phyloP scores from a whole-genome alignment of 352 stramenopile genomes.

The Phytophthora chlamydospora region DNA sequence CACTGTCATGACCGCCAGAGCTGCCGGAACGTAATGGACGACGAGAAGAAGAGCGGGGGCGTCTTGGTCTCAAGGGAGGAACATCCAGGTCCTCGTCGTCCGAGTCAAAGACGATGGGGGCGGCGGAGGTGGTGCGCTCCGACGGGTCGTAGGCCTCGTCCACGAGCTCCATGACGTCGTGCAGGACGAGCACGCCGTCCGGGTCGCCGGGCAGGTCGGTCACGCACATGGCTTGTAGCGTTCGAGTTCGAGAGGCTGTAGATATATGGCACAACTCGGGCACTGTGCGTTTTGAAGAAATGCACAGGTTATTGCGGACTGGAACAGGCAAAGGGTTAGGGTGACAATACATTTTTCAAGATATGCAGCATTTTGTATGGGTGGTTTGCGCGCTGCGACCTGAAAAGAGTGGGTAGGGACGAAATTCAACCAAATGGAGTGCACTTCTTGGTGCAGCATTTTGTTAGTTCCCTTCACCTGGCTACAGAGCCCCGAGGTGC shows the following conservation, averaged over 20 bases:
- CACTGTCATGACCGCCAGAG: slow-evolving; percentile 4
- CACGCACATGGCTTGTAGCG: slow-evolving; percentile 22
- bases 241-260: not conserved
- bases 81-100: slow-evolving; percentile 40
- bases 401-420: not conserved
- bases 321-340: too few relatives aligned
- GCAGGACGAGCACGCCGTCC: slow-evolving; percentile 34
- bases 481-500: not conserved
- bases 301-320: slow-evolving; percentile 11
- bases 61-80: slow-evolving; percentile 18
- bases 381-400: too few relatives aligned
- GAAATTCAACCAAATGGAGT: slow-evolving; percentile 1
- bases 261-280: slow-evolving; percentile 4
- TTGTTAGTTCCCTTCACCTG: not conserved
- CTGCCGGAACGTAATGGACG: not conserved
- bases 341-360: too few relatives aligned
- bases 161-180: slow-evolving; percentile 41
- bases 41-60: too few relatives aligned
- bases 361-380: too few relatives aligned
- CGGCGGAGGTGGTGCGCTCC: slow-evolving; percentile 7
- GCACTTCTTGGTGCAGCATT: slow-evolving; percentile 1
- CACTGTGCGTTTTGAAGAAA: slow-evolving; percentile 25
- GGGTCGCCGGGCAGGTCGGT: slow-evolving; percentile 34
- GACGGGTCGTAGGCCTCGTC: slow-evolving; percentile 26
- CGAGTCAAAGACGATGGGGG: slow-evolving; percentile 30